Evolutionary conservation across 768 basidiomycete genomes (phyloP), one percentile per base, ranked within the genome.

Genomic region (Amanita phalloides): DNA sequence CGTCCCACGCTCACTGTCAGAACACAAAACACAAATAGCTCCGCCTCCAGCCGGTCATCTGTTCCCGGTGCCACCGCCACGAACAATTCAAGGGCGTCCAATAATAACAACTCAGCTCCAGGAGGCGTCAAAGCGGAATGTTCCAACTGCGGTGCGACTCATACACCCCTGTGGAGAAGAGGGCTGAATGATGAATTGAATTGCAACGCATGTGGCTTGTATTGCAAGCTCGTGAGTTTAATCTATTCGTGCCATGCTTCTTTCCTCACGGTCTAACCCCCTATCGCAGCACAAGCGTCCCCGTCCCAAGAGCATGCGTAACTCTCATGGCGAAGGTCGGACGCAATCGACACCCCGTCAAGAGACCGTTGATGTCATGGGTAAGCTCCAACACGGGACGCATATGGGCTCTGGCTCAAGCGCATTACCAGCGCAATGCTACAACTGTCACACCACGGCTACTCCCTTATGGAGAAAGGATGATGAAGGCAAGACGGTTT

Each of bases 381-480:
- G 84, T 82, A 66, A 64, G 77, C 72, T 57, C 56, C 36, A 53
- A 63, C 38, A 62, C 55, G 62, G 59, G 44, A 49, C 57, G 57
- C 56, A 58, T 57, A 61, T 60, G 55, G 55, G 59, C 61, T 61
- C 63, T 61, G 47, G 63, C 63, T 58, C 60, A 64, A 57, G 55
- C 48, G 52, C 55, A 28, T 56, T 65, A 53, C 64, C 73, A 75
- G 89, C 88, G 2, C 87, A 90, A 71, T 92, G 89, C 70, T 89
- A 84, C 68, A 91, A 90, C 61, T 91, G 89, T 70, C 85, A 90
- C 61, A 91, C 90, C 21, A 90, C 86, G 2, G 86, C 88, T 11
- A 90, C 89, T 4, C 90, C 90, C 10, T 77, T 91, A 37, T 91
- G 89, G 89, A 77, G 89, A 56, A 91, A 91, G 67, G 90, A 91